Evolutionary conservation across 75 land plant genomes (phyloP), one percentile per base, ranked within the genome.

Genomic region (Cryptomeria japonica): DNA sequence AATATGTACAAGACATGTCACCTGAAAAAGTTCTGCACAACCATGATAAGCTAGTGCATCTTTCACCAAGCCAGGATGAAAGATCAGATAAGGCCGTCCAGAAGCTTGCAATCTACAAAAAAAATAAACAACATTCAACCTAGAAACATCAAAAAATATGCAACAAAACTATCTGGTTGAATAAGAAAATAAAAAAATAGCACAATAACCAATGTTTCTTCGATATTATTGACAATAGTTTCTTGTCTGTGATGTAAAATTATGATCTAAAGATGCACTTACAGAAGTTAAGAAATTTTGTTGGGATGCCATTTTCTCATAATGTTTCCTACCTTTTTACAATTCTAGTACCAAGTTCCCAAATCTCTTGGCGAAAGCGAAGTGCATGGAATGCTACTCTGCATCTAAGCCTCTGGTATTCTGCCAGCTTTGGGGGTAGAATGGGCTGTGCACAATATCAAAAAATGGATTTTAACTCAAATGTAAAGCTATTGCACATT

Each of bases 11-110:
- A 82, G 31, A 82, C 31, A 46, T n/a, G 13, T 82, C 89, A 95
- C 97, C 94, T 96, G 98, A 86, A 96, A 96, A 36, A 90, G 95
- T 64, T 96, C 98, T 83, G 96, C 94, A 91, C 98, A 96, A 38
- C 98, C 98, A 90, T 96, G 91, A 91, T 92, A 92, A 49, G 96
- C 95, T 73, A 95, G 90, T 44, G 93, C 91, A 87, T 95, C 96
- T 90, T 93, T 92, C 12, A 94, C 94, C 88, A 96, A 86, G 41
- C 98, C 96, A 64, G 95, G 86, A 47, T 96, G 93, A 87, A 86
- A 94, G 61, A 93, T 96, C 78, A 96, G 89, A 87, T 93, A 96
- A 85, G 95, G 98, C 51, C 91, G 86, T 51, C 94, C 94, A 32
- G 92, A 90, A 89, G 93, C 90, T 82, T 92, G 90, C 83, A 97